phyloP scores from a whole-genome alignment of 345 rosid species.

The Mangifera indica region DNA sequence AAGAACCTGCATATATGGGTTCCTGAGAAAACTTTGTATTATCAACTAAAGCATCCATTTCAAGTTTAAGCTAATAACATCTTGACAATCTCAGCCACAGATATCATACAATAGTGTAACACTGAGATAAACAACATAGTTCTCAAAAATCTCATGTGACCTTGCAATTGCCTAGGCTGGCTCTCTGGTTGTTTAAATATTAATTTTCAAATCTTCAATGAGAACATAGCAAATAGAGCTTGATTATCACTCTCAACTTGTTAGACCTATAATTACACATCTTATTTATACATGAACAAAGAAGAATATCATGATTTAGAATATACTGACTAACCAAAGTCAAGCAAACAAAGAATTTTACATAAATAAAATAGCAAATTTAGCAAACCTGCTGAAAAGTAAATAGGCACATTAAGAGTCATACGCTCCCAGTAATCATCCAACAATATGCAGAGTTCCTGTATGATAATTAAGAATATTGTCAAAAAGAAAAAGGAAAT shows the following conservation, averaged over 20 bases:
- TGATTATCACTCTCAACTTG: too few relatives aligned
- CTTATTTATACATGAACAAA: neutral
- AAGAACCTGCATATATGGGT: neutral
- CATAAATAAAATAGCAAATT: constrained; percentile 3
- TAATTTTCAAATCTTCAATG: neutral
- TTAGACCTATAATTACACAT: neutral
- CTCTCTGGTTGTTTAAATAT: neutral
- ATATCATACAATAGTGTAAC: neutral
- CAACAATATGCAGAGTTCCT: constrained; percentile 91
- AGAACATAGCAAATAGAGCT: neutral
- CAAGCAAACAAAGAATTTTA: neutral
- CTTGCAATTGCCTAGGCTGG: neutral
- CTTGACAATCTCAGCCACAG: neutral
- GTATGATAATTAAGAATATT: neutral
- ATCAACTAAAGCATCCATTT: neutral
- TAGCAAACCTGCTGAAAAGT: constrained; percentile 84
- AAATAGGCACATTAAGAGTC: constrained; percentile 89
- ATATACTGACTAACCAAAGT: neutral
- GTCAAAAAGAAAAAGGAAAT: neutral
- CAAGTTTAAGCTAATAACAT: neutral
- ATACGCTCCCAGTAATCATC: constrained; percentile 98
- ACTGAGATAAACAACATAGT: neutral
- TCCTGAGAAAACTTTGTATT: neutral
- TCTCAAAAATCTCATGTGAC: neutral
- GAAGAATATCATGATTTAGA: neutral